phyloP scores from a whole-genome alignment of 257 asterid species.

The Cinchona pubescens region DNA sequence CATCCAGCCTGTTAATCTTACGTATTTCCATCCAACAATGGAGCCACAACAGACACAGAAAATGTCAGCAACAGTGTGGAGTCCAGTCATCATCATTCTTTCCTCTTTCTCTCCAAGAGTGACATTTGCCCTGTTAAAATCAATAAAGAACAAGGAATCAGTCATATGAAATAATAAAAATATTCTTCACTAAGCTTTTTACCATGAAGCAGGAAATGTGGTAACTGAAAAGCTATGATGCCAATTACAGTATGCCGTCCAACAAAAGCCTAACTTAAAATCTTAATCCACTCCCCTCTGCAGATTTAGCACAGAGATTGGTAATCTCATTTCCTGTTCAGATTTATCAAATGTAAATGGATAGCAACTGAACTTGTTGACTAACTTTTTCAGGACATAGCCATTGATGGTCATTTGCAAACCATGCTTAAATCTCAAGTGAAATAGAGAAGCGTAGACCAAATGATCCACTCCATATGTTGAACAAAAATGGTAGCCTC shows the following conservation, averaged over 20 bases:
- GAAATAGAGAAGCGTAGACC: not conserved
- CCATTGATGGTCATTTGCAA: not conserved
- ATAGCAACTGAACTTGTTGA: not conserved
- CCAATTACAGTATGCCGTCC: not conserved
- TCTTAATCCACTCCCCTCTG: not conserved
- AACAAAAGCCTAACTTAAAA: not conserved
- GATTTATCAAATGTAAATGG: not conserved
- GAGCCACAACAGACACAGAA: constrained; percentile 70
- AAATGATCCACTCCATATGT: not conserved
- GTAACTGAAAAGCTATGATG: not conserved
- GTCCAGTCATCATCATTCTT: constrained; percentile 67
- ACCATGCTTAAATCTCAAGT: not conserved
- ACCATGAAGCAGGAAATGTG: not conserved
- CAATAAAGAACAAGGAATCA: not conserved
- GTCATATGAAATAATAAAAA: not conserved
- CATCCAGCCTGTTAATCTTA: constrained; percentile 22
- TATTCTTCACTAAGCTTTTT: not conserved
- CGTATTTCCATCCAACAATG: constrained; percentile 76
- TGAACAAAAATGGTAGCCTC: not conserved
- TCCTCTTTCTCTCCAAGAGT: constrained; percentile 61
- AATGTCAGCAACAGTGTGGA: constrained; percentile 69
- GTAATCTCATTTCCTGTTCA: not conserved
- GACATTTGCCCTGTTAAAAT: constrained; percentile 49
- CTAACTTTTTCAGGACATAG: not conserved
- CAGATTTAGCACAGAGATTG: not conserved